Evolutionary conservation across 2,329 filamentous ascomycete genomes (phyloP), one percentile per base, ranked within the genome.

Genomic region (Chlorencoelia australis): DNA sequence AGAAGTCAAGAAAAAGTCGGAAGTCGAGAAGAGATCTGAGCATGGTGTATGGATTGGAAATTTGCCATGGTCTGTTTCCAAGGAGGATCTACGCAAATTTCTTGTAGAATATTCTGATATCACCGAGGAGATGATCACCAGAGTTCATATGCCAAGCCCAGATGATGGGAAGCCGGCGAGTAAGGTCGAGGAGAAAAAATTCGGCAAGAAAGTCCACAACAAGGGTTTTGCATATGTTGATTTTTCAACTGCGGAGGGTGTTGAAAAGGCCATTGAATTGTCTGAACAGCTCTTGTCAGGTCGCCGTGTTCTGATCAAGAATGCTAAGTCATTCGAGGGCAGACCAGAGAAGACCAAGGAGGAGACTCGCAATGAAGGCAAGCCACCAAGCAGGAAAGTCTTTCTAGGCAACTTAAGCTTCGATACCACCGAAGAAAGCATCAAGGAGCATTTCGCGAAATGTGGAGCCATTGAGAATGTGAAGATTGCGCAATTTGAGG

Each of bases 221-320:
- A 89, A 82, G 61, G 93, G 91, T 11, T 98, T 95, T 56, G 91
- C 91, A 37, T 98, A 98, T 56, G 78, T 98, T 46, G 93, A 98
- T 58, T 94, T 98, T 56, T 66, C 75, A 30, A 80, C 72, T 16
- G 54, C 67, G 14, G 71, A 79, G 26, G 63, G 63, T n/a, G 73
- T 78, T 28, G 73, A 87, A 53, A 66, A 86, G 21, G 88, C 87
- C 30, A 71, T 95, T 45, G 80, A 76, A 2, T 67, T 95, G 26
- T 93, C 83, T n/a, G 91, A 98, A 61, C 82, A 79, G 27, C 73
- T 87, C 35, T 65, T 94, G 34, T 64, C 68, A 27, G 81, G 83
- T 13, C 79, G 91, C 35, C 79, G 80, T 43, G 74, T 96, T 16
- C 70, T 98, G 51, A 95, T 98, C 66, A 98, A 98, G 66, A 80